Evolutionary conservation across 164 flowering plant genomes (phyloP).

Genomic region (Saururus chinensis): DNA sequence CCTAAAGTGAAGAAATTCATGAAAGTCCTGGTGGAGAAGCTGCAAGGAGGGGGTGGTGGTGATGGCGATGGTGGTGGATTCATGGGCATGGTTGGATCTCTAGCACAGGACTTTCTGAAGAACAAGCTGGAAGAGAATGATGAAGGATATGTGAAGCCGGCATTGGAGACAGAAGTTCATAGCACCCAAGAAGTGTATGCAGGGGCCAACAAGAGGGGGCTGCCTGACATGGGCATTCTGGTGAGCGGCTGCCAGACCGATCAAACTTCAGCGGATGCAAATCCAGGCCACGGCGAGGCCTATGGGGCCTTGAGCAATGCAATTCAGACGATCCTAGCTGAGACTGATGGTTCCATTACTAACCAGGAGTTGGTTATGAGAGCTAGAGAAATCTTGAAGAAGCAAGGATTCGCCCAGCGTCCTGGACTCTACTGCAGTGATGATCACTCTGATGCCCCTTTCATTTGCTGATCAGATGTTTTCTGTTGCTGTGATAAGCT

Average conservation of each 20-base stretch:
- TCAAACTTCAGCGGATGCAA: conserved; percentile 91
- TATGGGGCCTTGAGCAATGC: conserved; percentile 96
- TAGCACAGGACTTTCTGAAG: conserved; percentile 70
- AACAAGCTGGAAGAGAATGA: conserved; percentile 69
- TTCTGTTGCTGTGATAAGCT: neutral
- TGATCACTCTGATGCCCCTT: conserved; percentile 47
- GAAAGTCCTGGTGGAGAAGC: conserved; percentile 59
- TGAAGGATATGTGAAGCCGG: conserved; percentile 65
- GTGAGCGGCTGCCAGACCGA: conserved; percentile 89
- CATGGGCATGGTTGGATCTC: conserved; percentile 56
- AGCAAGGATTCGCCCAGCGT: conserved; percentile 72
- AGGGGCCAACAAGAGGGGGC: conserved; percentile 38
- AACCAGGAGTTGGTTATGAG: conserved; percentile 58
- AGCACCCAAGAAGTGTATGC: conserved; percentile 75
- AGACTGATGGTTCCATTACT: conserved; percentile 38
- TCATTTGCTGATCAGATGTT: conserved; percentile 35
- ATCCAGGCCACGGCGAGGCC: conserved; percentile 45
- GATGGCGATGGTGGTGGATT: conserved; percentile 49
- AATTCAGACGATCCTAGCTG: conserved; percentile 64
- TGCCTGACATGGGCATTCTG: conserved; percentile 56
- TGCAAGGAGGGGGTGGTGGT: conserved; percentile 31
- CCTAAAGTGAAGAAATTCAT: conserved; percentile 97
- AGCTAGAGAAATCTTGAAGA: conserved; percentile 61
- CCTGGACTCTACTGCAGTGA: conserved; percentile 94
- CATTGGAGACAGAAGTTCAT: conserved; percentile 46